Base-by-base conservation (phyloP, 495 filamentous ascomycete species). In the Cercophora samala region DNA sequence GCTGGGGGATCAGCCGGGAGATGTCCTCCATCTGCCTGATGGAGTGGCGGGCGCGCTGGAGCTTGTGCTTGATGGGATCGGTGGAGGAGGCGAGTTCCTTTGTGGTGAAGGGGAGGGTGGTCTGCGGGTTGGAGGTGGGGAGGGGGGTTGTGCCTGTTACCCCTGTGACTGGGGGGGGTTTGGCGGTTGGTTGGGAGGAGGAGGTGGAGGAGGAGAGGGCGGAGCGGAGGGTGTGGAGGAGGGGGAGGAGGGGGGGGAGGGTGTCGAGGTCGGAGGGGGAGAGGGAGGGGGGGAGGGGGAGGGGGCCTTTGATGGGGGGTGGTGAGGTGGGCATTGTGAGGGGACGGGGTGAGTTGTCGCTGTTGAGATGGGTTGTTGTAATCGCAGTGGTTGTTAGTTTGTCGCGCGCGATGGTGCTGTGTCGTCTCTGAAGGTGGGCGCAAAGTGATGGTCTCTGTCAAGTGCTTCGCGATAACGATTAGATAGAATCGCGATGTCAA, bases 51-150 rank as follows among this genome's bases (percentile, higher is more conserved):
- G 93, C 94, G 69, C 87, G 90, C 73, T 91, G 89, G 63, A 97
- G 85, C 74, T 91, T 90, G 76, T 92, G 87, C 72, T 89, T 91
- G 67, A 99, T 79, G 18, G 84, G 83, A 66, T 90, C 89, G 3
- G 89, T 89, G 53, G 89, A 91, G 1, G 87, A 84, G 11, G 88
- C 85, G 23, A 98, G 85, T 67, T 93, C 88, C 76, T 97, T 95
- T 53, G 90, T 85, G 54, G 88, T 86, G 32, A 96, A 83, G 51
- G 61, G 58, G 19, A 52, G 52, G 24, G 54, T 13, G 24, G 74
- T 69, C 46, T 70, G 68, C 24, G 25, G 25, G 15, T 18, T 19
- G 42, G 62, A 63, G 63, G 68, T 69, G 1, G 78, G 62, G 70
- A 78, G 67, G 46, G 76, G 68, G 62, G 76, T 66, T 63, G 69